A percentile compares a stretch with the other conserved stretches of the same genome.
These are phyloP conservation scores for Geranomyces variabilis DNA, from an alignment of 192 early-diverging fungal species.

Conservation along the genomic window DNA sequence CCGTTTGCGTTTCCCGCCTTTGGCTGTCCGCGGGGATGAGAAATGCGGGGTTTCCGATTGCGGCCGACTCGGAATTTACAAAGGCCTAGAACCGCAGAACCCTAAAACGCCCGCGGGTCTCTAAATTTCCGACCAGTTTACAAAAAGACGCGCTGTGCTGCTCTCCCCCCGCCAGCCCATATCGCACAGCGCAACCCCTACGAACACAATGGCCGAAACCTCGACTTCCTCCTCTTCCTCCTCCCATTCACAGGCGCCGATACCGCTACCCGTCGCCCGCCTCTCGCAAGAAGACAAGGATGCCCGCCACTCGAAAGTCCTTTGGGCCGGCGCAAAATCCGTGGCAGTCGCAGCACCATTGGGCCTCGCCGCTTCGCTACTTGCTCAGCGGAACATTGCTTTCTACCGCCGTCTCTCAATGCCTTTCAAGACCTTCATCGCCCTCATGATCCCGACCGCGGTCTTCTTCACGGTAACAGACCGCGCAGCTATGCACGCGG, in stretches of 20 bases:
- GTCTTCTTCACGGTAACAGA: constrained; percentile 24
- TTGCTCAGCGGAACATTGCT: constrained; percentile 2
- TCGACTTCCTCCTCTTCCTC: not conserved
- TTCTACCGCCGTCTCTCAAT: constrained; percentile 16
- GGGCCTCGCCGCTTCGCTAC: not conserved
- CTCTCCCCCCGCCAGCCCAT: too few species aligned
- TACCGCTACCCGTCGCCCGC: not conserved
- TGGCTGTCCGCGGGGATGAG: too few species aligned
- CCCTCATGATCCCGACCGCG: constrained; percentile 20
- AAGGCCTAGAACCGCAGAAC: too few species aligned
- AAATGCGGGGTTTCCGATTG: too few species aligned
- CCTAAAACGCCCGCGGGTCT: too few species aligned
- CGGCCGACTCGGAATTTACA: too few species aligned
- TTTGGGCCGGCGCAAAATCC: constrained; percentile 14
- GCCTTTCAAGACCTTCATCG: constrained; percentile 24
- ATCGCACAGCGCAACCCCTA: too few species aligned
- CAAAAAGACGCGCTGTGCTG: too few species aligned
- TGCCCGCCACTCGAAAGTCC: constrained; percentile 14
- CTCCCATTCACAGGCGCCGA: not conserved
- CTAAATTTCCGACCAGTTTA: too few species aligned
- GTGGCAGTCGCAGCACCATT: constrained; percentile 9
- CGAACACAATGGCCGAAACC: not conserved
- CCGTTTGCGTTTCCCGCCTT: too few species aligned
- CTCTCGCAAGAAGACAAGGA: constrained; percentile 1
- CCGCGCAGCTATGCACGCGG: constrained; percentile 20